phyloP scores from a whole-genome alignment of 2,329 filamentous ascomycete genomes.

The Phyllosticta citriasiana region DNA sequence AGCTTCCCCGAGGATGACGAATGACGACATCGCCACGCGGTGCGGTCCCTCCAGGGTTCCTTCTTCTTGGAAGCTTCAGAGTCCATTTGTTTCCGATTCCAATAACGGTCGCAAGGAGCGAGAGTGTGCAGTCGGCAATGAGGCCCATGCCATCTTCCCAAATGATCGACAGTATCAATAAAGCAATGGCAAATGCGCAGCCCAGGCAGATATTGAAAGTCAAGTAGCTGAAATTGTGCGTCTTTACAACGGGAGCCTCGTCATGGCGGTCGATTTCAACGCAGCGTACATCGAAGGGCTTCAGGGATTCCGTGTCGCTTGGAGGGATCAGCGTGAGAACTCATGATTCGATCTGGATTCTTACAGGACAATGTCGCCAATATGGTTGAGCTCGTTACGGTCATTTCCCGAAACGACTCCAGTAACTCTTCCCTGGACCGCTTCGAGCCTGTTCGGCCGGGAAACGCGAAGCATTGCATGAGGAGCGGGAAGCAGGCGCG shows the following conservation, averaged over 20 bases:
- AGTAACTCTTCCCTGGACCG: constrained; percentile 31
- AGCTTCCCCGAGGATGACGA: constrained; percentile 41
- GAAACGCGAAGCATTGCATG: constrained; percentile 39
- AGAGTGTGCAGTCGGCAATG: constrained; percentile 38
- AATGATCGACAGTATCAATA: constrained; percentile 36
- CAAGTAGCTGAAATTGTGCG: constrained; percentile 36
- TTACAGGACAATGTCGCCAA: constrained; percentile 39
- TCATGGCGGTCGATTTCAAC: constrained; percentile 27
- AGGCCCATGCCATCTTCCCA: constrained; percentile 42
- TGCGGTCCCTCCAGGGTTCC: constrained; percentile 19
- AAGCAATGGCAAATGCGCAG: constrained; percentile 30
- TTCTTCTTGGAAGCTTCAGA: constrained; percentile 32
- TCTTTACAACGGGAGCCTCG: constrained; percentile 26
- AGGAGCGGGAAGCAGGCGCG: constrained; percentile 41
- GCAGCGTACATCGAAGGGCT: constrained; percentile 31
- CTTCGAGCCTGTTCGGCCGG: constrained; percentile 33
- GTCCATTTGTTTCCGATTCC: constrained; percentile 42
- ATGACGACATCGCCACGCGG: constrained; percentile 39
- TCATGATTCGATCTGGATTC: constrained; percentile 9
- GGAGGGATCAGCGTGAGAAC: background rate
- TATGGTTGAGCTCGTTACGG: constrained; percentile 37
- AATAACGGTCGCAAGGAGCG: constrained; percentile 39
- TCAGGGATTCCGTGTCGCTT: constrained; percentile 27
- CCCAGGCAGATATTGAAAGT: constrained; percentile 37
- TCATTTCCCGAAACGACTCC: constrained; percentile 40